Evolutionary conservation across 768 basidiomycete species (phyloP).

Genomic region (Kwoniella pini): DNA sequence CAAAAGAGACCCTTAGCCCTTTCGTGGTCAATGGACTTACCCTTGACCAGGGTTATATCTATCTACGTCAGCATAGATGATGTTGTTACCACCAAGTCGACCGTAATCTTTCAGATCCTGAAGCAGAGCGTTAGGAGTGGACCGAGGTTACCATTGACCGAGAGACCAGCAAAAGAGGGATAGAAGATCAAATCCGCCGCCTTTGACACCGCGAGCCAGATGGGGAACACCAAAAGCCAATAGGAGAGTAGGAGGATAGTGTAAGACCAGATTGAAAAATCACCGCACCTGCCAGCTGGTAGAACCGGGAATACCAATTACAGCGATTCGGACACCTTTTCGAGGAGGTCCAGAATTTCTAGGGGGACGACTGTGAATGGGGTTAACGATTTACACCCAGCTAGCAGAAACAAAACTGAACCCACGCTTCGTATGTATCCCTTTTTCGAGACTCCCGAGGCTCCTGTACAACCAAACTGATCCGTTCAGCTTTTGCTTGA

Average conservation of each 20-base stretch:
- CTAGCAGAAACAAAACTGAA: constrained; percentile 32
- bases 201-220: constrained; percentile 2
- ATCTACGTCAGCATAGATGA: constrained; percentile 93
- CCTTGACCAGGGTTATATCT: constrained; percentile 81
- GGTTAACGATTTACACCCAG: constrained; percentile 16
- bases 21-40: constrained; percentile 58
- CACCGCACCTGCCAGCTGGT: constrained; percentile 97
- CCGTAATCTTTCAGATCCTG: constrained; percentile 98
- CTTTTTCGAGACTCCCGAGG: constrained; percentile 83
- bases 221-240: not conserved
- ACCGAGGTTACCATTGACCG: not conserved
- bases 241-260: not conserved
- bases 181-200: not conserved
- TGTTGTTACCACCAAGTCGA: constrained; percentile 79
- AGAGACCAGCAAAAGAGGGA: not conserved
- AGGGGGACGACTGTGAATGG: constrained; percentile 19
- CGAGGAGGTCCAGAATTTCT: constrained; percentile 33
- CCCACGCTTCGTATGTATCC: constrained; percentile 66
- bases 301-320: constrained; percentile 86
- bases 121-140: constrained; percentile 10
- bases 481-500: not conserved
- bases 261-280: constrained; percentile 45
- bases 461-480: constrained; percentile 83
- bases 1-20: too few relatives aligned
- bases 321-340: constrained; percentile 65